A percentile compares a stretch with the other conserved stretches of the same genome.
Evolutionary conservation across 176 grass and related monocot genomes (phyloP).

Genomic region (Oryza glumipatula): DNA sequence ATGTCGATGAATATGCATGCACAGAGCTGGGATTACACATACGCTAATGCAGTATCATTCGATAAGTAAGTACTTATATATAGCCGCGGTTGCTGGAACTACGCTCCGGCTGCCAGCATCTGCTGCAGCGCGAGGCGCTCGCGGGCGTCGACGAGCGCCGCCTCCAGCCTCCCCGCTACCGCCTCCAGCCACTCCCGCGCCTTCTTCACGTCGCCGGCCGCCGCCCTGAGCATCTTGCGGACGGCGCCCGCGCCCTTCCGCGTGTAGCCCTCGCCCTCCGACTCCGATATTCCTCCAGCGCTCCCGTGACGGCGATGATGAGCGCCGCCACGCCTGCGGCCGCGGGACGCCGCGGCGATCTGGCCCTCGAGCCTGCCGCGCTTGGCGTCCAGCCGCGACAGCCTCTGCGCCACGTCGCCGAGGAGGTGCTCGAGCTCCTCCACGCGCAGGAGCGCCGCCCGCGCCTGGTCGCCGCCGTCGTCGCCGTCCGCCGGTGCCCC

Average conservation of each 20-base stretch:
- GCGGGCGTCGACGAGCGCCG: neutral
- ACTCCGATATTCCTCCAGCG: too few relatives aligned
- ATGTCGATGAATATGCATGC: too few relatives aligned
- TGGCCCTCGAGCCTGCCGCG: neutral
- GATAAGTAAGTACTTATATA: neutral
- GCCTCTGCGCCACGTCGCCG: neutral
- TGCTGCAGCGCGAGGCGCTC: conserved; percentile 1
- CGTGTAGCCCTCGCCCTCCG: neutral
- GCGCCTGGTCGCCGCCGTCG: neutral
- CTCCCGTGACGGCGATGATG: neutral
- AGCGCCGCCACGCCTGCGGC: neutral
- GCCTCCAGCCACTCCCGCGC: conserved; percentile 8
- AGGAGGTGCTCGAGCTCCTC: conserved; percentile 15
- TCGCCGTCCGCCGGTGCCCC: neutral
- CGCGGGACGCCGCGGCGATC: conserved; percentile 28
- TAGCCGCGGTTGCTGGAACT: neutral
- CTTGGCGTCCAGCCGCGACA: neutral
- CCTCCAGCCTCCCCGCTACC: neutral
- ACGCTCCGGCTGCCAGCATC: neutral
- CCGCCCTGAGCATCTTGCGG: neutral
- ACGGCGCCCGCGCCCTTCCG: neutral
- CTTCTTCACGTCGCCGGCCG: neutral
- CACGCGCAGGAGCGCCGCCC: neutral
- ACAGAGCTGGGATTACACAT: too few relatives aligned
- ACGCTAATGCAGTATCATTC: neutral